Evolutionary conservation across 305 asterid species (phyloP).

Genomic region (Fraxinus sp.): DNA sequence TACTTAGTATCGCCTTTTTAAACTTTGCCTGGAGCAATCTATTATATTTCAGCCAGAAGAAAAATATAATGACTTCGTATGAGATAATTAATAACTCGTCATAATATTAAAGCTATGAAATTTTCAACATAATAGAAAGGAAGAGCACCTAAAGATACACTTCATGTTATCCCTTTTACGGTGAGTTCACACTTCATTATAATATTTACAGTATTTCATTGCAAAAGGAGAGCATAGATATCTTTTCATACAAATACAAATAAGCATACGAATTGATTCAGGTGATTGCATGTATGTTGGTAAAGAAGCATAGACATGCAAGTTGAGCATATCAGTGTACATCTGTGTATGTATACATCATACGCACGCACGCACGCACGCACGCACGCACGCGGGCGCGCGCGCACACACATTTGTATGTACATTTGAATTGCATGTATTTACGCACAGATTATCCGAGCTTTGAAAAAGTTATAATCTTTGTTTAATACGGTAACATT

Average conservation of each 20-base stretch:
- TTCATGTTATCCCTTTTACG: not conserved
- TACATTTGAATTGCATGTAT: not conserved
- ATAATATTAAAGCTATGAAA: not conserved
- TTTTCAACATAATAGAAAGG: not conserved
- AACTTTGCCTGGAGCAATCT: slow-evolving; percentile 6
- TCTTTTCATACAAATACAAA: not conserved
- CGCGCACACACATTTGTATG: not conserved
- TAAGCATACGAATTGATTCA: not conserved
- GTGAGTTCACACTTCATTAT: not conserved
- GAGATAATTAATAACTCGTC: not conserved
- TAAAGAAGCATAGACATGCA: not conserved
- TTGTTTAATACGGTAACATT: not conserved
- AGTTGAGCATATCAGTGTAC: not conserved
- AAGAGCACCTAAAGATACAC: not conserved
- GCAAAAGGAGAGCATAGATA: not conserved
- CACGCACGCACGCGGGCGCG: not conserved
- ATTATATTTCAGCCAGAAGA: slow-evolving; percentile 3
- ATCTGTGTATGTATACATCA: not conserved
- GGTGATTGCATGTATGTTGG: not conserved
- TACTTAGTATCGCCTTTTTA: no score
- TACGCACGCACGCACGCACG: no score
- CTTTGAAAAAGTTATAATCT: not conserved
- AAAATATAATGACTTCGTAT: not conserved
- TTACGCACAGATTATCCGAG: not conserved
- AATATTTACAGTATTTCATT: not conserved